Evolutionary conservation across 2,329 filamentous ascomycete species (phyloP).

Genomic region (Hypoxylon sp.): DNA sequence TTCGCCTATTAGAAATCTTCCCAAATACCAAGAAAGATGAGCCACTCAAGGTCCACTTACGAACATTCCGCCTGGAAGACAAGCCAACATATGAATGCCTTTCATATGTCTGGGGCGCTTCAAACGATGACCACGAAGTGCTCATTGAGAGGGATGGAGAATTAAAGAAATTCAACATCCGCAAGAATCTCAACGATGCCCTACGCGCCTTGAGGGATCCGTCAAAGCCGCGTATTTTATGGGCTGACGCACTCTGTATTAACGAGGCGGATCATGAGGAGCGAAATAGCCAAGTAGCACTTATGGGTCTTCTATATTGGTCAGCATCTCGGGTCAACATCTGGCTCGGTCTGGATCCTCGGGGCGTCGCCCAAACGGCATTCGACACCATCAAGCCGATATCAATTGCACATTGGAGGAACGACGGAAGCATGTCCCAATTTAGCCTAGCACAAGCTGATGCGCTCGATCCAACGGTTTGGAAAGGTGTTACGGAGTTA

Average conservation of each 20-base stretch:
- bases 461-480: neutral
- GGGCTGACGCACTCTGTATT: slow-evolving; percentile 19
- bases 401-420: neutral
- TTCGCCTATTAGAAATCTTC: slow-evolving; percentile 12
- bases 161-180: neutral
- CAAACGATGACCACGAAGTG: neutral
- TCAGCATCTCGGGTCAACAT: slow-evolving; percentile 14
- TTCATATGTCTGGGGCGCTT: slow-evolving; percentile 15
- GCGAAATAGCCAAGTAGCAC: slow-evolving; percentile 10
- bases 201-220: slow-evolving; percentile 1
- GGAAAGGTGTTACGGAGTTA: slow-evolving; percentile 8
- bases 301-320: slow-evolving; percentile 16
- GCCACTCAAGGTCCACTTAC: slow-evolving; percentile 2
- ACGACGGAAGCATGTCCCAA: neutral
- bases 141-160: neutral
- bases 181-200: slow-evolving; percentile 13
- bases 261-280: slow-evolving; percentile 13
- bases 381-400: slow-evolving; percentile 6
- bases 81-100: slow-evolving; percentile 9
- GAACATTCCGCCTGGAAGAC: slow-evolving; percentile 7
- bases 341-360: slow-evolving; percentile 8
- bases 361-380: slow-evolving; percentile 2
- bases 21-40: slow-evolving; percentile 6
- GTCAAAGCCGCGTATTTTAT: neutral
- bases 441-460: slow-evolving; percentile 10